Evolutionary conservation across 495 filamentous ascomycete species (phyloP).

Genomic region (Cercophora scortea): DNA sequence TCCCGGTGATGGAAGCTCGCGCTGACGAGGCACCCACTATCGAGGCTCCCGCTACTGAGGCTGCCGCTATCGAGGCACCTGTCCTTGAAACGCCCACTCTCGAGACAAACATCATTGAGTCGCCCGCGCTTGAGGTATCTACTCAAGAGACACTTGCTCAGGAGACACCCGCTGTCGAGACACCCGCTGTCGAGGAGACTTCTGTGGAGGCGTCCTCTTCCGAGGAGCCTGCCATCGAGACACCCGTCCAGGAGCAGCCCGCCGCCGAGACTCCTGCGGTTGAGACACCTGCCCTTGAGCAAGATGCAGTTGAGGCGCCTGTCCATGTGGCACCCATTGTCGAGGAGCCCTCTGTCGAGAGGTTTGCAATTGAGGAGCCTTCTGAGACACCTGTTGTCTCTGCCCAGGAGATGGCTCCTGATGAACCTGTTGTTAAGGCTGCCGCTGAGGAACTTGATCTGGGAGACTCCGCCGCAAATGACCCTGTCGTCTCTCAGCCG

Average conservation of each 20-base stretch:
- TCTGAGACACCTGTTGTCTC: not conserved
- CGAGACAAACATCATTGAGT: slow-evolving; percentile 1
- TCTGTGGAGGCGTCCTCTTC: not conserved
- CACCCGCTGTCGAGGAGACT: slow-evolving; percentile 3
- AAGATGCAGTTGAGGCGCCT: slow-evolving; percentile 1
- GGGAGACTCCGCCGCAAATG: too few species aligned
- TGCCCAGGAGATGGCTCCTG: too few species aligned
- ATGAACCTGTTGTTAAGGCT: too few species aligned
- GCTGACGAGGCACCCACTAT: not conserved
- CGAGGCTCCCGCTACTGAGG: slow-evolving; percentile 4
- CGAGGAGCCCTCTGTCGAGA: slow-evolving; percentile 1
- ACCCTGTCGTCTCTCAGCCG: too few species aligned
- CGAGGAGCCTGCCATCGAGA: slow-evolving; percentile 10
- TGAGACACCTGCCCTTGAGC: not conserved
- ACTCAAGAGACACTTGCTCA: not conserved
- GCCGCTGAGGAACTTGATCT: too few species aligned
- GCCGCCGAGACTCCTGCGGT: not conserved
- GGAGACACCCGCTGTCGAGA: slow-evolving; percentile 1
- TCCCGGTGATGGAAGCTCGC: not conserved
- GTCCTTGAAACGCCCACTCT: not conserved
- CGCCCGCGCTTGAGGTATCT: not conserved
- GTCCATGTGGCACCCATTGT: slow-evolving; percentile 2
- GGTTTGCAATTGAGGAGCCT: slow-evolving; percentile 2
- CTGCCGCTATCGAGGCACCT: slow-evolving; percentile 4
- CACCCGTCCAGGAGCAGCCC: not conserved